phyloP scores from a whole-genome alignment of 306 rosid species.

The Cotoneaster glaucophyllus region DNA sequence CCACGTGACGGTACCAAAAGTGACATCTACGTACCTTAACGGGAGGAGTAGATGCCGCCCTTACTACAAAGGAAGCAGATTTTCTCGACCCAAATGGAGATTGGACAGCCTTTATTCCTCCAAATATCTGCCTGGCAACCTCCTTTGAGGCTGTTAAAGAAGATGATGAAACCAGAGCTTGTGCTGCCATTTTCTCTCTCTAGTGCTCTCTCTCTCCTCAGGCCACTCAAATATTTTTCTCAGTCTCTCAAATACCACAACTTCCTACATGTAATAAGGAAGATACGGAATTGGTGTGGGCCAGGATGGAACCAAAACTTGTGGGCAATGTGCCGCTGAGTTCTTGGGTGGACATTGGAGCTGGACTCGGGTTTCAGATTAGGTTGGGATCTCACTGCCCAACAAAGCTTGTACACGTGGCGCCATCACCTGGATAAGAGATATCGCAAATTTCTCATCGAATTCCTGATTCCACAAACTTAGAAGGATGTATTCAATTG shows the following conservation, averaged over 20 bases:
- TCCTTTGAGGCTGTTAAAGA: slow-evolving; percentile 70
- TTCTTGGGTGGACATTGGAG: slow-evolving; percentile 42
- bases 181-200: slow-evolving; percentile 55
- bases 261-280: slow-evolving; percentile 11
- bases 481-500: no score
- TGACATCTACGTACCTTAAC: slow-evolving; percentile 48
- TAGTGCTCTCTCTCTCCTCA: background rate
- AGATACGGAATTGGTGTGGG: slow-evolving; percentile 12
- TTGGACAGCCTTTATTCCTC: slow-evolving; percentile 38
- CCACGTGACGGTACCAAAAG: background rate
- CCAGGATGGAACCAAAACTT: slow-evolving; percentile 28
- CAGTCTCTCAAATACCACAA: background rate
- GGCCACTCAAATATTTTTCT: background rate
- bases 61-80: slow-evolving; percentile 62
- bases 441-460: slow-evolving; percentile 10
- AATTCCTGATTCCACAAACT: background rate
- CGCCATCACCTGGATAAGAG: slow-evolving; percentile 42
- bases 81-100: slow-evolving; percentile 40
- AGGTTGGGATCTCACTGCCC: slow-evolving; percentile 59
- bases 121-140: slow-evolving; percentile 50
- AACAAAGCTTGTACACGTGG: slow-evolving; percentile 54
- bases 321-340: slow-evolving; percentile 19
- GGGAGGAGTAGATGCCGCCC: slow-evolving; percentile 74
- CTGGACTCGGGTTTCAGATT: slow-evolving; percentile 37
- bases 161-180: slow-evolving; percentile 74